Evolutionary conservation across 192 early-diverging fungal species (phyloP), one percentile per base, ranked within the genome.

Genomic region (Lobosporangium transversale): DNA sequence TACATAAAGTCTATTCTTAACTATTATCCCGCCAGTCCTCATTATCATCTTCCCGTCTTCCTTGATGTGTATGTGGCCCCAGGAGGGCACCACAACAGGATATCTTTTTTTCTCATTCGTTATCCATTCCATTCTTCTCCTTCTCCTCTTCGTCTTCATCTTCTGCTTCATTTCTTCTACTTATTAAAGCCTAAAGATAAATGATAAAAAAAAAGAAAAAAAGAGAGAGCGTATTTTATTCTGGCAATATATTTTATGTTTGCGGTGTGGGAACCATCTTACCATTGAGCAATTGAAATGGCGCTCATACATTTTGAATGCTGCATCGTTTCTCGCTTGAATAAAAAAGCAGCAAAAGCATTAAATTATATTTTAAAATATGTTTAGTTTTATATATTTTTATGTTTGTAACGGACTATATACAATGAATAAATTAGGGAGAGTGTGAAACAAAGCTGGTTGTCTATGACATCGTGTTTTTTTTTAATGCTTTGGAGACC

Each of bases 401-500:
- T 26, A n/a, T n/a, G n/a, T n/a, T n/a, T n/a, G n/a, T n/a, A n/a
- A n/a, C n/a, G n/a, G n/a, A n/a, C n/a, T n/a, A n/a, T n/a, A n/a
- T n/a, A n/a, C n/a, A n/a, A n/a, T n/a, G n/a, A n/a, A n/a, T n/a
- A n/a, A n/a, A n/a, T n/a, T n/a, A n/a, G n/a, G n/a, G n/a, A n/a
- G n/a, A n/a, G n/a, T n/a, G n/a, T n/a, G n/a, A n/a, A n/a, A n/a
- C n/a, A n/a, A 14, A 45, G 44, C 44, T 45, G 9, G 15, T 42
- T 42, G 7, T 18, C 31, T 42, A 24, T 45, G 29, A 49, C 3
- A 30, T 8, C 9, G 27, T 23, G 2, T 52, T 43, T 15, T 35
- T 63, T 29, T 48, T 63, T 32, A 51, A 24, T 30, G 48, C 59
- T 17, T 17, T 44, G 17, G 57, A 45, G 43, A 58, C 42, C 40